Base-by-base conservation (phyloP, 768 basidiomycete species). In the Gelatoporia subvermispora region DNA sequence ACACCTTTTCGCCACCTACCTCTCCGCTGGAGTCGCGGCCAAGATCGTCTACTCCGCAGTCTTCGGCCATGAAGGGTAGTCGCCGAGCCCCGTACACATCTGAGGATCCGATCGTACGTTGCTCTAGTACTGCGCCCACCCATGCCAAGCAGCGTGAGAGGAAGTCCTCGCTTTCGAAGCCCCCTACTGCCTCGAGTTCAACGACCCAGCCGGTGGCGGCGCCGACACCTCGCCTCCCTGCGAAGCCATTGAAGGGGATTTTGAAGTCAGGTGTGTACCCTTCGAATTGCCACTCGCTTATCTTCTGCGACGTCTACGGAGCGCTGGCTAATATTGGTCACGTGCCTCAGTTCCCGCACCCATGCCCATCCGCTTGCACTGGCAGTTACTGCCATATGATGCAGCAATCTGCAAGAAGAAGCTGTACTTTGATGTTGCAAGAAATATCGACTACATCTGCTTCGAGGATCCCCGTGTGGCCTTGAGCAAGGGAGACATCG, bases 321-420 rank as follows among this genome's bases (percentile, higher is more conserved):
- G 23, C 24, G 15, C 39, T 39, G 4, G 21, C 52, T 53, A 23
- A 53, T 48, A n/a, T n/a, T 7, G 24, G 7, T 17, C 38, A 41
- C 47, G 35, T 43, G 40, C 40, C 34, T 34, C n/a, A 13, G 23
- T 43, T 46, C 43, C 44, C 38, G 48, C 48, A 7, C 36, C 41
- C 5, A 25, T 45, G 18, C 52, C 52, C 24, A 43, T 51, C 22
- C 44, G 47, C 21, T 51, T 60, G 25, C 59, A 60, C 34, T 60
- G 59, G 59, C 56, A 54, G 39, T 39, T 60, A 4, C 43, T 57
- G 8, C 59, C 57, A 17, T 52, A 49, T 34, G 45, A 49, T 16
- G 34, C 37, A 13, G 25, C n/a, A 21, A 15, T 25, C 16, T 28
- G 43, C 35, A 24, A 35, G 24, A 52, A 48, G 37, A 35, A 36